phyloP scores from a whole-genome alignment of 208 protist species.

The Herpetomonas samuelpessoai region DNA sequence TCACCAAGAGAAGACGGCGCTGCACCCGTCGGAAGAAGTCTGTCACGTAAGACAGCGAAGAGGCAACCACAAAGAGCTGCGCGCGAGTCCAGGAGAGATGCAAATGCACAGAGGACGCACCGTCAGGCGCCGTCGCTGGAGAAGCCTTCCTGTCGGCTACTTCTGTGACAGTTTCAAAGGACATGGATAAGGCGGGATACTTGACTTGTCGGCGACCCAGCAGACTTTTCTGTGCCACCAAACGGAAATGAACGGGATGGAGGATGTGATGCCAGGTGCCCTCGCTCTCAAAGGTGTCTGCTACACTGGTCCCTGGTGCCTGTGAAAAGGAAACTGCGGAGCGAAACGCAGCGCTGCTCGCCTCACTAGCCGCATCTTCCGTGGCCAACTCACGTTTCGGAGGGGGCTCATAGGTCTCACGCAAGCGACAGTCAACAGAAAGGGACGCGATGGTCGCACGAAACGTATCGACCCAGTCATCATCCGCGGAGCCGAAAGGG shows the following conservation, averaged over 20 bases:
- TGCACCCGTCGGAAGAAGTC: conserved; percentile 24
- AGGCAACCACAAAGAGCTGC: conserved; percentile 37
- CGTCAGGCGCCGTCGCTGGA: neutral
- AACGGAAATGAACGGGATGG: conserved; percentile 2
- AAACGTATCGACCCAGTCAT: conserved; percentile 39
- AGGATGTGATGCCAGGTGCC: conserved; percentile 9
- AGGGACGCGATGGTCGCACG: conserved; percentile 11
- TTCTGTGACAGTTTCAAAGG: too few species aligned
- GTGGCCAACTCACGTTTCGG: too few species aligned
- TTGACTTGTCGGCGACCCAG: conserved; percentile 17
- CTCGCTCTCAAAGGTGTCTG: too few species aligned
- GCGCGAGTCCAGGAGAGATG: conserved; percentile 21
- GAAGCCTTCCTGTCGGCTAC: too few species aligned
- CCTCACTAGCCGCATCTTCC: too few species aligned
- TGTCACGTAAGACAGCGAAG: conserved; percentile 23
- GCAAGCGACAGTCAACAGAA: conserved; percentile 19
- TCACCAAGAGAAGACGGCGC: conserved; percentile 1
- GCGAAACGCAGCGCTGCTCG: neutral
- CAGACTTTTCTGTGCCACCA: conserved; percentile 17
- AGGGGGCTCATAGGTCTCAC: too few species aligned
- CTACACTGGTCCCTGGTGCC: neutral
- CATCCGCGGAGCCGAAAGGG: conserved; percentile 19
- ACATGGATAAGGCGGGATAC: conserved; percentile 3
- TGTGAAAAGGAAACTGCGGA: neutral
- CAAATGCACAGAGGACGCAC: neutral